Evolutionary conservation across 495 filamentous ascomycete genomes (phyloP), one percentile per base, ranked within the genome.

Genomic region (Neurospora tetrasperma): DNA sequence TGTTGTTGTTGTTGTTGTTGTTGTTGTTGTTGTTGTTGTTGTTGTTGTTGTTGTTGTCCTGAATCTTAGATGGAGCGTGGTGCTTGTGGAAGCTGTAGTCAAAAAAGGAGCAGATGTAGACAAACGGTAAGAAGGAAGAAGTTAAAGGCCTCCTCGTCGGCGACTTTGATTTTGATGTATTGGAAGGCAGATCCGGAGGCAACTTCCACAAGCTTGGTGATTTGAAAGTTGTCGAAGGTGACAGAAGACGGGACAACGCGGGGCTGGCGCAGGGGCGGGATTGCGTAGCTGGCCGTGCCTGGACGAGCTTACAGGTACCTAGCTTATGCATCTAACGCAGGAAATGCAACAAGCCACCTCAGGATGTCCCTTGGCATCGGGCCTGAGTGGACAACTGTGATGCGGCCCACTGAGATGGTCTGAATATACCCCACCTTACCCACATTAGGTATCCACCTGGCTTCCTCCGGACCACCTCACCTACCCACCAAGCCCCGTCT

Each of bases 181-280:
- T 18, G 54, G 14, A 66, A 66, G 31, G 54, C 54, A 66, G 11
- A 35, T 2, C 20, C 11, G 8, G 20, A 59, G 48, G 48, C 48
- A 59, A 27, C 10, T 27, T 59, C 48, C 20, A 59, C 20, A 4
- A 66, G 54, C 54, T 66, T 66, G 12, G 54, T 66, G 54, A 72
- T 72, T 71, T 74, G 71, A 76, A 54, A 72, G 73, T 70, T 59
- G 75, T 75, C 70, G 75, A 76, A 77, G 66, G 41, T 68, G 69
- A 74, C 68, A 71, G 76, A 78, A 74, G 54, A 66, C 54, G 23
- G 54, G 54, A 71, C 35, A 68, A 20, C 75, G 76, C 74, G 76
- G 76, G 74, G 75, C 72, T 70, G 69, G 62, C 62, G 62, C 41
- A 46, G 73, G 39, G 41, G 70, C 43, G 31, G 42, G 54, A 74